Conservation (phyloP, 2,329 filamentous ascomycete genomes). For the Clarireedia paspali region DNA sequence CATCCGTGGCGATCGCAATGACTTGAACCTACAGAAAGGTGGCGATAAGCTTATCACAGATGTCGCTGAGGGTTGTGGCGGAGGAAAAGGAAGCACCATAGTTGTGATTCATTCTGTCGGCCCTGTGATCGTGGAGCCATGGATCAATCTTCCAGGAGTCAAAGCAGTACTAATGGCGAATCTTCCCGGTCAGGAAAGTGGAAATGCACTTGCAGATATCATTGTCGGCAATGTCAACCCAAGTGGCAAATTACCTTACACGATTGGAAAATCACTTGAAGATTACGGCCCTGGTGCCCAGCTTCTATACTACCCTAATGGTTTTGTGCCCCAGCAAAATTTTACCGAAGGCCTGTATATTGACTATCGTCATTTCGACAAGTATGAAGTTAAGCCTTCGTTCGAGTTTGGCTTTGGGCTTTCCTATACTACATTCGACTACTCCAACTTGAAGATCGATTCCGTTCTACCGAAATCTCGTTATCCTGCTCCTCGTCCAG, state of each 20-base stretch:
- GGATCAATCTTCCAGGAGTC: constrained; percentile 69
- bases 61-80: constrained; percentile 60
- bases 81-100: constrained; percentile 59
- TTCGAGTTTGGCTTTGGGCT: constrained; percentile 85
- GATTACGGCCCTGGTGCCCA: constrained; percentile 71
- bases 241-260: constrained; percentile 72
- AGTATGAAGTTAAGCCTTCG: constrained; percentile 61
- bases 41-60: constrained; percentile 68
- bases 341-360: constrained; percentile 79
- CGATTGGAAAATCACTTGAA: constrained; percentile 63
- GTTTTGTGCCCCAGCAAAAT: constrained; percentile 68
- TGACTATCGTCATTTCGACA: constrained; percentile 87
- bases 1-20: constrained; percentile 72
- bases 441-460: constrained; percentile 39
- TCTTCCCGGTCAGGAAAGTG: constrained; percentile 79
- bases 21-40: constrained; percentile 65
- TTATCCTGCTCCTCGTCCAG: constrained; percentile 29
- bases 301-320: constrained; percentile 62
- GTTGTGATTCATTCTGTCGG: constrained; percentile 85
- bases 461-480: constrained; percentile 31
- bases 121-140: constrained; percentile 70
- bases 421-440: constrained; percentile 56
- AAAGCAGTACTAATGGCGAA: constrained; percentile 79
- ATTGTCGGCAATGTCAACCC: constrained; percentile 72
- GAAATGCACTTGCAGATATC: constrained; percentile 71